A percentile compares a stretch with the other conserved stretches of the same genome.
These are phyloP conservation scores for Metarhizium brunneum DNA, from an alignment of 2,329 filamentous ascomycete species.

Conservation along the genomic window DNA sequence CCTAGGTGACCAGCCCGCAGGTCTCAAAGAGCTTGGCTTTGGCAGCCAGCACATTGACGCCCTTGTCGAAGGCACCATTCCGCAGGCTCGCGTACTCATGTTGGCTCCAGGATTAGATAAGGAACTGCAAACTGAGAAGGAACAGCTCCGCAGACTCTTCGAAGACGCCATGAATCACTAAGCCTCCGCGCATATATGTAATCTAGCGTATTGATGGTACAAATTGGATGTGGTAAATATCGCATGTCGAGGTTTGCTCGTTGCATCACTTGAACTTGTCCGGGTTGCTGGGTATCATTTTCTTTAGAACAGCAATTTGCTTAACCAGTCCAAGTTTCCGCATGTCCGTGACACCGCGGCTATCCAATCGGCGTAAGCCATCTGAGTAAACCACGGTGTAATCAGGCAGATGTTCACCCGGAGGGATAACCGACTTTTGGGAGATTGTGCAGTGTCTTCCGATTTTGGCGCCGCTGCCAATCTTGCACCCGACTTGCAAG, in stretches of 20 bases:
- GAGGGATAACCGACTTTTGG: conserved; percentile 48
- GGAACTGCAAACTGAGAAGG: conserved; percentile 60
- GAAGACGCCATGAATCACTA: conserved; percentile 44
- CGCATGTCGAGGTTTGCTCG: background rate
- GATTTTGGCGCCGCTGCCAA: conserved; percentile 51
- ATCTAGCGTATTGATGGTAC: background rate
- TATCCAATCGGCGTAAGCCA: conserved; percentile 48
- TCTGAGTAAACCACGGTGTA: conserved; percentile 62
- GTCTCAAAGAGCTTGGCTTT: conserved; percentile 79
- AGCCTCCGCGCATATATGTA: background rate
- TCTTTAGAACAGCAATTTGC: conserved; percentile 58
- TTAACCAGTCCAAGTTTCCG: conserved; percentile 55
- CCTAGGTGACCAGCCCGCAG: conserved; percentile 83
- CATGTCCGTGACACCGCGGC: conserved; percentile 50
- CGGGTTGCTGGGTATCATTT: conserved; percentile 57
- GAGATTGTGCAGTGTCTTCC: conserved; percentile 66
- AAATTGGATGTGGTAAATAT: background rate
- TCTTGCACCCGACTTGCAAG: conserved; percentile 49
- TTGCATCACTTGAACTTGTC: conserved; percentile 34
- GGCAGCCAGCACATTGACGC: conserved; percentile 63
- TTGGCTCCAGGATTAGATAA: conserved; percentile 72
- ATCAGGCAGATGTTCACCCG: conserved; percentile 51
- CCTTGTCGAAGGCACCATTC: conserved; percentile 89
- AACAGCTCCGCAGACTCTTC: conserved; percentile 61
- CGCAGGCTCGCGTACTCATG: conserved; percentile 84